These are phyloP conservation scores for Nepenthes gracilis DNA, from an alignment of 148 eudicot species.

Conservation along the genomic window DNA sequence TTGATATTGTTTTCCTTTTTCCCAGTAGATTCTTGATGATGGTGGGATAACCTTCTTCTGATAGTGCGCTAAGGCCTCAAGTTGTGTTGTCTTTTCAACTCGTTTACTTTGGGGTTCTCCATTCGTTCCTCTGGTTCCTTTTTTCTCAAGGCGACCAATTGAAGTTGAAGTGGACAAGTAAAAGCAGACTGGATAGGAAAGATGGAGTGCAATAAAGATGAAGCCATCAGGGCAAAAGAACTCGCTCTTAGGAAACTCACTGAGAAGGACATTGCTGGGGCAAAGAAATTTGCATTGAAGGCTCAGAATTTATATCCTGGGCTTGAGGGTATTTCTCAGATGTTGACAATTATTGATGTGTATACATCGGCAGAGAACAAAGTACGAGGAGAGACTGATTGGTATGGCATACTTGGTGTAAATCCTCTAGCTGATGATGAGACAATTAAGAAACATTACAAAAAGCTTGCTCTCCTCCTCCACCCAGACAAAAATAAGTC, in stretches of 20 bases:
- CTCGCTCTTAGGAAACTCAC: conserved; percentile 24
- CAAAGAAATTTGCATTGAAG: conserved; percentile 29
- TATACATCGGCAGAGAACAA: conserved; percentile 15
- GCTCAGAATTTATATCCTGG: conserved; percentile 26
- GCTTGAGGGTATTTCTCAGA: conserved; percentile 30
- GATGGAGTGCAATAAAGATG: conserved; percentile 47
- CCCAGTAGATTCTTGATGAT: too few species aligned
- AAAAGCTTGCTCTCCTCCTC: conserved; percentile 6
- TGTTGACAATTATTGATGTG: conserved; percentile 23
- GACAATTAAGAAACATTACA: conserved; percentile 6
- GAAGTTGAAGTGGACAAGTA: too few species aligned
- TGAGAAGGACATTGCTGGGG: conserved; percentile 22
- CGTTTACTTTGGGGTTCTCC: too few species aligned
- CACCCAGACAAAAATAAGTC: conserved; percentile 12
- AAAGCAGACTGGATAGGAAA: background rate
- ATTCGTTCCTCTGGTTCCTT: too few species aligned
- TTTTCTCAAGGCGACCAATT: too few species aligned
- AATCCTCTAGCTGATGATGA: conserved; percentile 3
- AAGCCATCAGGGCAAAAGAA: conserved; percentile 34
- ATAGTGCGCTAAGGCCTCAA: too few species aligned
- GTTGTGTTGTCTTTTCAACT: too few species aligned
- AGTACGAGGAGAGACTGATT: conserved; percentile 19
- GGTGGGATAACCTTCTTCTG: too few species aligned
- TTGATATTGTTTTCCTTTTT: too few species aligned
- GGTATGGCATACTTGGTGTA: conserved; percentile 12